phyloP scores from a whole-genome alignment of 345 rosid genomes.

The Populus ilicifolia region DNA sequence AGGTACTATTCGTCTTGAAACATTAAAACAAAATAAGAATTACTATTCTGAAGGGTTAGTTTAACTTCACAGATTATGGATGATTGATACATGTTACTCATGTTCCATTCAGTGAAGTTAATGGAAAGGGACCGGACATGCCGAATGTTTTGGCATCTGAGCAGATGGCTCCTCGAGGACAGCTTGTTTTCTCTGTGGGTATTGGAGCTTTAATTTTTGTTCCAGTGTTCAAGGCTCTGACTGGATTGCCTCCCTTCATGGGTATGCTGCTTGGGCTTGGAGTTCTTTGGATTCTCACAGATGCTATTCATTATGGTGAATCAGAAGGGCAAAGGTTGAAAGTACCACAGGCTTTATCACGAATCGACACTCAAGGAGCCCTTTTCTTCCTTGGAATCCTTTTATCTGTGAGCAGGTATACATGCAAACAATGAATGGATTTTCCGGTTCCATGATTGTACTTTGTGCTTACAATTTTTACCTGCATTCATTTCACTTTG shows the following conservation, averaged over 20 bases:
- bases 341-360: slow-evolving; percentile 93
- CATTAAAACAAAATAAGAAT: slow-evolving; percentile 3
- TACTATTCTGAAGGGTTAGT: slow-evolving; percentile 3
- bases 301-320: slow-evolving; percentile 93
- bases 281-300: slow-evolving; percentile 94
- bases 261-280: slow-evolving; percentile 94
- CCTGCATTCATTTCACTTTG: background rate
- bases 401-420: slow-evolving; percentile 82
- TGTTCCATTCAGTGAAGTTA: slow-evolving; percentile 65
- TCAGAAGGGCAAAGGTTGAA: slow-evolving; percentile 82
- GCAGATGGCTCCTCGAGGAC: slow-evolving; percentile 90
- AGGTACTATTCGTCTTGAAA: slow-evolving; percentile 51
- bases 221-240: slow-evolving; percentile 85
- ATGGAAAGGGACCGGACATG: slow-evolving; percentile 66
- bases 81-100: slow-evolving; percentile 27
- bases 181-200: slow-evolving; percentile 78
- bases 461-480: background rate
- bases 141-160: slow-evolving; percentile 68
- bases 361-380: slow-evolving; percentile 89
- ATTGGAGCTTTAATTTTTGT: slow-evolving; percentile 86
- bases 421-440: background rate
- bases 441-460: background rate
- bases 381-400: slow-evolving; percentile 96
- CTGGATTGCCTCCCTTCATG: slow-evolving; percentile 96
- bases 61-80: slow-evolving; percentile 9